Evolutionary conservation across 164 flowering plant genomes (phyloP), one percentile per base, ranked within the genome.

Genomic region (Houttuynia cordata): DNA sequence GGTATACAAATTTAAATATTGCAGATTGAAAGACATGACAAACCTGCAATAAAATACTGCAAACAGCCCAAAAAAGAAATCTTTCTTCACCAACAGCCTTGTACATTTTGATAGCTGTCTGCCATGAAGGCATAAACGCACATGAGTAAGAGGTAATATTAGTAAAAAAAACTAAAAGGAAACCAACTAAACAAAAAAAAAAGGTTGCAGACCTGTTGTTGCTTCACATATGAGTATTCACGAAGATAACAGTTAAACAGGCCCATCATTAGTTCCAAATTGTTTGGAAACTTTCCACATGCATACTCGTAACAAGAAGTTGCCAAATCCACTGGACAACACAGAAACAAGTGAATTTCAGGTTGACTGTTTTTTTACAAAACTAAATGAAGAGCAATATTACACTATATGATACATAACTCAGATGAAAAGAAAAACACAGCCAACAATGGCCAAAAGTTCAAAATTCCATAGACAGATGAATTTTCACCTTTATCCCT

Each of bases 41-140:
- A 59, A 87, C 96, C 98, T 93, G 97, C 68, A 93, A 71, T 59
- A 84, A 96, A 68, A 90, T 83, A 80, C 97, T 93, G 73, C 96
- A 88, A 68, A 93, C 86, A 55, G 97, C 92, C 99, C 99, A 93
- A n/a, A 93, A 90, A 70, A 93, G 71, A 71, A 83, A 90, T 64
- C 94, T 82, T 69, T 93, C 97, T 77, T 93, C 99, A 15, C 88
- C 87, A 66, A 61, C 80, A 70, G 78, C 65, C 71, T 93, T 90
- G 78, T 90, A 93, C 96, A 93, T 84, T 75, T 90, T 93, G 42
- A 93, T 86, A 66, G 99, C 97, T 68, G 86, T 90, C 99, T 93
- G 85, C 67, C 63, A 24, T 21, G 59, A 7, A n/a, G 4, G 23
- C 8, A 2, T n/a, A n/a, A 5, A 15, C 24, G 7, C 22, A n/a